These are phyloP conservation scores for Roridomyces roridus DNA, from an alignment of 768 basidiomycete genomes.

Conservation along the genomic window DNA sequence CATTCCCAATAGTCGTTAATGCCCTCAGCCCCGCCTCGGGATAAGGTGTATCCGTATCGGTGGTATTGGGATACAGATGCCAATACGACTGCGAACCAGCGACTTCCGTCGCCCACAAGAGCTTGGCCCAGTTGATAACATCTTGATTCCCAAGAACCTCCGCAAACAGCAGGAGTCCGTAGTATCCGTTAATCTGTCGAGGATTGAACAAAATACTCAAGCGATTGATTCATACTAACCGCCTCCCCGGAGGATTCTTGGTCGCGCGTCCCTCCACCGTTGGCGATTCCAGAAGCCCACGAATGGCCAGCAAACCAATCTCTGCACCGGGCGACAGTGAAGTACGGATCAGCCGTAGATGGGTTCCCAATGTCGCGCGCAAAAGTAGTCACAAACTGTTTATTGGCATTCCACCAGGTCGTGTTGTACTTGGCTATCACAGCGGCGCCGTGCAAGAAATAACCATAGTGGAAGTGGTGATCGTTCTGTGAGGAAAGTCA, in stretches of 20 bases:
- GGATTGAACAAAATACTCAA: neutral
- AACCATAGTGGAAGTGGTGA: constrained; percentile 44
- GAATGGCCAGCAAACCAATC: constrained; percentile 47
- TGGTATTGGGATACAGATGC: constrained; percentile 40
- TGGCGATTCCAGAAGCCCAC: constrained; percentile 43
- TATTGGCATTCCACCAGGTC: constrained; percentile 32
- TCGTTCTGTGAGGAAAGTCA: constrained; percentile 30
- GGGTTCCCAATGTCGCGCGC: constrained; percentile 42
- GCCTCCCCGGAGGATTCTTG: constrained; percentile 42
- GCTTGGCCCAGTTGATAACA: constrained; percentile 38
- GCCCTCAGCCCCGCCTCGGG: constrained; percentile 36
- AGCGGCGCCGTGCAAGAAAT: constrained; percentile 37
- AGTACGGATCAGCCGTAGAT: constrained; percentile 36
- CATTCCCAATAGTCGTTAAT: constrained; percentile 43
- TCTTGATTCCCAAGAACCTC: constrained; percentile 36
- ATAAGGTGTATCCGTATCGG: constrained; percentile 40
- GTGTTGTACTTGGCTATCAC: constrained; percentile 37
- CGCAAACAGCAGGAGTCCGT: constrained; percentile 41
- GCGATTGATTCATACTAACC: neutral
- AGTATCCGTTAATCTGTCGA: constrained; percentile 37
- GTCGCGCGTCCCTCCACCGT: constrained; percentile 39
- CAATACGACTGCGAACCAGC: constrained; percentile 42
- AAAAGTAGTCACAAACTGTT: constrained; percentile 33
- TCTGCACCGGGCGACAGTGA: constrained; percentile 36
- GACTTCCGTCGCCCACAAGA: constrained; percentile 41